Evolutionary conservation across 306 rosid genomes (phyloP).

Genomic region (Ceratonia siliqua): DNA sequence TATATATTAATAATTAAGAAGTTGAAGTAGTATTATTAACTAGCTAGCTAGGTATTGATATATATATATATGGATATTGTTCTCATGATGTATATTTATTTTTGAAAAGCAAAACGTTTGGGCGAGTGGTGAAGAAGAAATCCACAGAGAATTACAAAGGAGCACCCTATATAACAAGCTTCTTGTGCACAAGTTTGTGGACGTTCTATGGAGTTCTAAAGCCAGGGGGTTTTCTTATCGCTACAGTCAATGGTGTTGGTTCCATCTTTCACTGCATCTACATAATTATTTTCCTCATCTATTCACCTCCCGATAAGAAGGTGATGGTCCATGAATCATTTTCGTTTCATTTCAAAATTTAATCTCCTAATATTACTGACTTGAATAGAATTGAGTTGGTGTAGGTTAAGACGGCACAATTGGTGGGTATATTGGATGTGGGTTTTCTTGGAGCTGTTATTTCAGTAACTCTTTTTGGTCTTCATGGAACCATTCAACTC

Average conservation of each 20-base stretch:
- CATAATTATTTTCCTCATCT: constrained; percentile 46
- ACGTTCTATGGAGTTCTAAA: constrained; percentile 56
- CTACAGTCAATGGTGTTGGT: constrained; percentile 56
- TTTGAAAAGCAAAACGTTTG: constrained; percentile 46
- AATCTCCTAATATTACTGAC: too few relatives aligned
- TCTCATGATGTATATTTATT: not conserved
- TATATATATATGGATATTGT: not conserved
- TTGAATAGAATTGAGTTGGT: not conserved
- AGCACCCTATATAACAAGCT: constrained; percentile 50
- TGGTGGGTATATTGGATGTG: constrained; percentile 41
- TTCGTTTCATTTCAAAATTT: too few relatives aligned
- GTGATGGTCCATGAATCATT: constrained; percentile 26
- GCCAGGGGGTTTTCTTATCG: constrained; percentile 44
- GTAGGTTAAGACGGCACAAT: constrained; percentile 37
- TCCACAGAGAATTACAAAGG: constrained; percentile 52
- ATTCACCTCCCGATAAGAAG: constrained; percentile 54
- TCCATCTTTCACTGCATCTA: constrained; percentile 44
- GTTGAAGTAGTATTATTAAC: too few relatives aligned
- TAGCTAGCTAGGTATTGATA: too few relatives aligned
- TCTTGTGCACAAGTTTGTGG: constrained; percentile 58
- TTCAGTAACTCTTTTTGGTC: constrained; percentile 42
- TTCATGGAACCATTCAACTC: constrained; percentile 41
- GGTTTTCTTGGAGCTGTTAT: constrained; percentile 49
- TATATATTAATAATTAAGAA: too few relatives aligned
- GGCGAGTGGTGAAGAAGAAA: constrained; percentile 53